Evolutionary conservation across 257 asterid species (phyloP).

Genomic region (Solanum pinnatisectum): DNA sequence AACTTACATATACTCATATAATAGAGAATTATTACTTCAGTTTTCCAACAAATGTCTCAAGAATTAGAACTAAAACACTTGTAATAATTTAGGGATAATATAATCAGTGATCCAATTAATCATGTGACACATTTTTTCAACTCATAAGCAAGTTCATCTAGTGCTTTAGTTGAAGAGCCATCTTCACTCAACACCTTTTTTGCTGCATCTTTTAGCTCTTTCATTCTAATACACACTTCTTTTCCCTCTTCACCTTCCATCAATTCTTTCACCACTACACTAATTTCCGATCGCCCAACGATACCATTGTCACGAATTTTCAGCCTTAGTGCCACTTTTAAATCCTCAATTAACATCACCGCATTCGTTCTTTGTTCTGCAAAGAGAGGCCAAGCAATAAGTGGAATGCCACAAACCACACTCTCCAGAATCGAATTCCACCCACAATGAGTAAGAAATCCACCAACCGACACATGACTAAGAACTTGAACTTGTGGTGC

Average conservation of each 20-base stretch:
- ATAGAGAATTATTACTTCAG: no score
- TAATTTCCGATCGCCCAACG: not conserved
- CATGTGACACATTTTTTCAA: not conserved
- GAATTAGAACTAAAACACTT: not conserved
- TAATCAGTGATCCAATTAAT: not conserved
- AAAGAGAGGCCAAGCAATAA: slow-evolving; percentile 19
- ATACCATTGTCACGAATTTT: not conserved
- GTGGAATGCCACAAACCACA: slow-evolving; percentile 2
- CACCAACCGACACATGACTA: slow-evolving; percentile 4
- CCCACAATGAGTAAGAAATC: slow-evolving; percentile 21
- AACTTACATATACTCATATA: no score
- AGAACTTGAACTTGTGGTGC: slow-evolving; percentile 20
- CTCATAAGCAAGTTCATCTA: not conserved
- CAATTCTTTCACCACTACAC: slow-evolving; percentile 6
- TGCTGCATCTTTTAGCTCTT: not conserved
- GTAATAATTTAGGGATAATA: not conserved
- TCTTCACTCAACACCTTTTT: not conserved
- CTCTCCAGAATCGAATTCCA: slow-evolving; percentile 20
- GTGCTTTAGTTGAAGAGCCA: slow-evolving; percentile 11
- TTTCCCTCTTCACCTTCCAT: slow-evolving; percentile 17
- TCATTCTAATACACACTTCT: not conserved
- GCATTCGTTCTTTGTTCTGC: slow-evolving; percentile 13
- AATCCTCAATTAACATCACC: not conserved
- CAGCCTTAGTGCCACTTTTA: not conserved
- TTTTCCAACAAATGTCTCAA: not conserved